Conservation (phyloP, 371 early-diverging fungal species). For the Syncephalastrum monosporum region DNA sequence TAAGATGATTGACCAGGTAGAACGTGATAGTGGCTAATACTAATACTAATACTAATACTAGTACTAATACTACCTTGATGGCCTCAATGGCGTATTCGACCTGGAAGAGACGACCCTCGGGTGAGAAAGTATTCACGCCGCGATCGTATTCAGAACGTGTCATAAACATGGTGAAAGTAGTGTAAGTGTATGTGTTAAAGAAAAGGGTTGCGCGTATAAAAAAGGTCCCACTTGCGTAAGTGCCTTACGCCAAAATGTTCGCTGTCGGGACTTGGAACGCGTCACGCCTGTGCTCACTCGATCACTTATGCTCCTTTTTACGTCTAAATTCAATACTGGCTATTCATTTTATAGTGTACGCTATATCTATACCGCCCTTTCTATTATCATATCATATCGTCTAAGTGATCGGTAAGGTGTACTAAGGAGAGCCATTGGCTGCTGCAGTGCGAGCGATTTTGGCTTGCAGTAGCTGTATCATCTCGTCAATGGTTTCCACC, state of each 20-base stretch:
- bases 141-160: conserved; percentile 95
- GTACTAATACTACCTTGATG: conserved; percentile 76
- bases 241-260: not conserved
- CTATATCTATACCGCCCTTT: too few relatives aligned
- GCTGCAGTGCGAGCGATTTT: too few relatives aligned
- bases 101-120: conserved; percentile 98
- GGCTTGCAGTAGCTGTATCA: conserved; percentile 7
- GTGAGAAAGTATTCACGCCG: conserved; percentile 98
- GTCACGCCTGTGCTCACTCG: not conserved
- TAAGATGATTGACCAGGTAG: not conserved
- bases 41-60: too few relatives aligned
- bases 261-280: not conserved
- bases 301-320: not conserved
- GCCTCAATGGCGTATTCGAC: conserved; percentile 99
- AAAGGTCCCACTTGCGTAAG: not conserved
- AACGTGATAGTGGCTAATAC: not conserved
- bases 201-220: conserved; percentile 2
- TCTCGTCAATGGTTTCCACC: conserved; percentile 7
- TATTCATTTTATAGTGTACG: too few relatives aligned
- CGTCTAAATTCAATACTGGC: too few relatives aligned
- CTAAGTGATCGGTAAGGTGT: too few relatives aligned
- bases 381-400: too few relatives aligned
- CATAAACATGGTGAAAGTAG: conserved; percentile 55
- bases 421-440: too few relatives aligned
- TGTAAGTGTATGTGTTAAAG: not conserved